These are phyloP conservation scores for Hypoxylon trugodes DNA, from an alignment of 495 filamentous ascomycete genomes.

Conservation along the genomic window DNA sequence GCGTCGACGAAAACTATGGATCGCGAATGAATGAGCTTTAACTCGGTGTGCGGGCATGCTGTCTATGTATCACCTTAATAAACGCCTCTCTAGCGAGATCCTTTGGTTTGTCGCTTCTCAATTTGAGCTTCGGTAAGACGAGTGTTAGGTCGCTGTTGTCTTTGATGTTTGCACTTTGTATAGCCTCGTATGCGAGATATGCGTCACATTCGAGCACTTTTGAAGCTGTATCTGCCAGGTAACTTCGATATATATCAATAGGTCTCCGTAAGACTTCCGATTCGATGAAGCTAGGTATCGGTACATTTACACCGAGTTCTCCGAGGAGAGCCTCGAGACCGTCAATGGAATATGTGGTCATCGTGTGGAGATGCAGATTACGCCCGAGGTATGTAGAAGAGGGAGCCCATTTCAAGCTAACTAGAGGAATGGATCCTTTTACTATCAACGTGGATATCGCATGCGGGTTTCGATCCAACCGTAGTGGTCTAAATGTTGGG, in stretches of 20 bases:
- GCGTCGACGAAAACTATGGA: neutral
- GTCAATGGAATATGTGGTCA: neutral
- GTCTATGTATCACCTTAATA: neutral
- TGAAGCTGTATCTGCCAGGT: neutral
- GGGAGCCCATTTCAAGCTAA: neutral
- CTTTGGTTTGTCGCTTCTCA: neutral
- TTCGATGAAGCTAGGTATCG: neutral
- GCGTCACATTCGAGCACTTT: neutral
- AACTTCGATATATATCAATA: neutral
- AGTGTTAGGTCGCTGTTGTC: conserved; percentile 4
- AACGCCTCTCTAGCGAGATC: conserved; percentile 1
- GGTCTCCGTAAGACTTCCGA: neutral
- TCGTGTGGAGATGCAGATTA: neutral
- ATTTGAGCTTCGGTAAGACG: conserved; percentile 6
- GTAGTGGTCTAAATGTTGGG: neutral
- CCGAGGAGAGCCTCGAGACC: conserved; percentile 1
- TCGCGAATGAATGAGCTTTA: neutral
- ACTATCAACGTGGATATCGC: neutral
- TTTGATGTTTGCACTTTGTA: neutral
- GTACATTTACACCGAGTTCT: neutral
- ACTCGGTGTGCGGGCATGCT: neutral
- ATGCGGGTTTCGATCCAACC: neutral
- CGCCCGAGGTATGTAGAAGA: neutral
- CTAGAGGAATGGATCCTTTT: neutral
- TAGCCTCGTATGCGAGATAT: conserved; percentile 2